Evolutionary conservation across 208 protist species (phyloP).

Genomic region (Trichomonas vaginalis): DNA sequence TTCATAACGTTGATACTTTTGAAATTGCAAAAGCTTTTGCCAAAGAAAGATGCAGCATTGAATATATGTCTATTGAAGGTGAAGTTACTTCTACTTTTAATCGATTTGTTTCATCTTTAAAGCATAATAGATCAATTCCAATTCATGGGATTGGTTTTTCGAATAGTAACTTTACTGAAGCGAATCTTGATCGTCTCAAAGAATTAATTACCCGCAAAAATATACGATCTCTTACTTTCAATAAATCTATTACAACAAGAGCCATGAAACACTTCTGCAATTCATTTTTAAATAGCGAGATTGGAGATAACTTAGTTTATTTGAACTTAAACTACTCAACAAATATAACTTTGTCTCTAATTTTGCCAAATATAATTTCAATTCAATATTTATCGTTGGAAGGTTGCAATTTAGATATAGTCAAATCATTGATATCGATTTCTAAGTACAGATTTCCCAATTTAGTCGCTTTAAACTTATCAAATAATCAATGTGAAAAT

Average conservation of each 20-base stretch:
- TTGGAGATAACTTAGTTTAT: background rate
- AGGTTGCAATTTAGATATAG: background rate
- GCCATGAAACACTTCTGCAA: background rate
- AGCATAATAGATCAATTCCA: background rate
- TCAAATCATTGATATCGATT: background rate
- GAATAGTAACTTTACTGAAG: background rate
- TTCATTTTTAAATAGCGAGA: background rate
- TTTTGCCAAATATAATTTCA: background rate
- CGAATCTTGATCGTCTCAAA: background rate
- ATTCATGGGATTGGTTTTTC: background rate
- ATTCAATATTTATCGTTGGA: background rate
- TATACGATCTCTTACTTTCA: background rate
- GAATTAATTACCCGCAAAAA: background rate
- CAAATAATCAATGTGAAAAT: background rate
- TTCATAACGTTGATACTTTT: background rate
- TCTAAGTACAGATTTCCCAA: background rate
- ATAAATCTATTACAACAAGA: background rate
- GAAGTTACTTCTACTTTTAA: background rate
- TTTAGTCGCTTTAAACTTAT: background rate
- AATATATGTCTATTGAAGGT: background rate
- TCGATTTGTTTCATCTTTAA: background rate
- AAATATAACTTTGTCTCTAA: background rate
- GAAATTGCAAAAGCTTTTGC: background rate
- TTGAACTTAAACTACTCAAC: background rate
- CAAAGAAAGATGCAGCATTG: background rate